Evolutionary conservation across 2,329 filamentous ascomycete species (phyloP), one percentile per base, ranked within the genome.

Genomic region (Cladosporium cucumerinum): DNA sequence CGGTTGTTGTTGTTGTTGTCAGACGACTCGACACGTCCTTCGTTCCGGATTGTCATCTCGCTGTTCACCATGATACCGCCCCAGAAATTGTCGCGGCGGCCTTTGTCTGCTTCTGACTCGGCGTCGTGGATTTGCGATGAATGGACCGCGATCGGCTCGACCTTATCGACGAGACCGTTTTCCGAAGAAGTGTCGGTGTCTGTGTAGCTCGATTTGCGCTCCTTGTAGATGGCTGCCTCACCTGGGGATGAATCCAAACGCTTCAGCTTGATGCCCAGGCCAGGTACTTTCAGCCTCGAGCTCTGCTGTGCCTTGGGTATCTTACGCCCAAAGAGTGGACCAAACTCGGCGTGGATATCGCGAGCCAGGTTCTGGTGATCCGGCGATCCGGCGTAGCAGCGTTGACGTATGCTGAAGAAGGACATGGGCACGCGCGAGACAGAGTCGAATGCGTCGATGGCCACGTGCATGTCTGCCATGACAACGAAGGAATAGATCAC

Each of bases 271-370:
- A n/a, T 49, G n/a, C 55, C 25, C 26, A 61, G 12, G 23, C 57
- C 49, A 16, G 57, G 57, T 11, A 25, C 34, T 18, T 39, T 48
- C 10, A 60, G n/a, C 32, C 61, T 66, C 49, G 60, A 65, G 34
- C 58, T 49, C 11, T 65, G 62, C 51, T 54, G 39, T 10, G 65
- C 21, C 23, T 54, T 61, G 25, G 69, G 63, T 30, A 71, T 65
- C 28, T 69, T 66, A 36, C 73, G 72, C 10, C 73, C 69, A 16
- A 80, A 72, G 3, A 81, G 72, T 7, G 77, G 74, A 57, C 75
- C 76, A 65, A 83, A 83, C 34, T 82, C 79, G 48, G 78, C 76
- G 65, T 82, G 79, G 57, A 82, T 81, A 49, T 78, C 76, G 16
- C 77, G 77, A 4, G 76, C 77, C 26, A 83, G 71, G 12, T 80